Conservation (phyloP, 345 rosid genomes). For the Syzygium jambos region DNA sequence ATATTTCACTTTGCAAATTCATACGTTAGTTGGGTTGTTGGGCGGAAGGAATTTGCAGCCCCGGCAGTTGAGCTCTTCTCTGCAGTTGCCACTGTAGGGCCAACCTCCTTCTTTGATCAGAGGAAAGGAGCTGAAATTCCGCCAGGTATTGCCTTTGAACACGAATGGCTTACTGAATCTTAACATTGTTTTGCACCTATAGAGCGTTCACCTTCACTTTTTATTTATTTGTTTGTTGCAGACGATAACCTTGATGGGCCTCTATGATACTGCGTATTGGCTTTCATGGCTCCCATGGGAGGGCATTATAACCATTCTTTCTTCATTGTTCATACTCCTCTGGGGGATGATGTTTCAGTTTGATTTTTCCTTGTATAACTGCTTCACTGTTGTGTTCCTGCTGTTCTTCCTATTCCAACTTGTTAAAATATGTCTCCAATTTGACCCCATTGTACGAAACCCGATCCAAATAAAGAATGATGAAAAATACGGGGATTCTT, state of each 20-base stretch:
- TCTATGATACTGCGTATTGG: constrained; percentile 79
- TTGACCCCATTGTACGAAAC: too few species aligned
- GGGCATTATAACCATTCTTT: constrained; percentile 46
- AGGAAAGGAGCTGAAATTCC: constrained; percentile 93
- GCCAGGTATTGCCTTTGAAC: constrained; percentile 41
- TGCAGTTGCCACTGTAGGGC: constrained; percentile 41
- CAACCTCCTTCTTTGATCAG: constrained; percentile 67
- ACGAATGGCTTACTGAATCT: not conserved
- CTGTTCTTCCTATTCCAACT: constrained; percentile 76
- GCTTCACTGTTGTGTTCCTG: constrained; percentile 52
- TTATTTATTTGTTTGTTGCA: constrained; percentile 7
- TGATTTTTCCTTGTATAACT: constrained; percentile 79
- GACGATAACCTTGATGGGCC: constrained; percentile 88
- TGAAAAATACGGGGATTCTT: too few species aligned
- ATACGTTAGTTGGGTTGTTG: constrained; percentile 60
- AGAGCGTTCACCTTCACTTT: not conserved
- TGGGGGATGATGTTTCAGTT: constrained; percentile 93
- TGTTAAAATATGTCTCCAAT: too few species aligned
- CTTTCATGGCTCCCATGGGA: constrained; percentile 86
- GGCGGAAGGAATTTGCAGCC: constrained; percentile 70
- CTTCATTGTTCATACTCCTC: constrained; percentile 64
- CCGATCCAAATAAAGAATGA: too few species aligned
- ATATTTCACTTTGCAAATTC: constrained; percentile 26
- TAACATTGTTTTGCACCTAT: not conserved
- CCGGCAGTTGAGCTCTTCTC: constrained; percentile 40